phyloP scores from a whole-genome alignment of 2,329 filamentous ascomycete genomes.

The Alternaria conjuncta region DNA sequence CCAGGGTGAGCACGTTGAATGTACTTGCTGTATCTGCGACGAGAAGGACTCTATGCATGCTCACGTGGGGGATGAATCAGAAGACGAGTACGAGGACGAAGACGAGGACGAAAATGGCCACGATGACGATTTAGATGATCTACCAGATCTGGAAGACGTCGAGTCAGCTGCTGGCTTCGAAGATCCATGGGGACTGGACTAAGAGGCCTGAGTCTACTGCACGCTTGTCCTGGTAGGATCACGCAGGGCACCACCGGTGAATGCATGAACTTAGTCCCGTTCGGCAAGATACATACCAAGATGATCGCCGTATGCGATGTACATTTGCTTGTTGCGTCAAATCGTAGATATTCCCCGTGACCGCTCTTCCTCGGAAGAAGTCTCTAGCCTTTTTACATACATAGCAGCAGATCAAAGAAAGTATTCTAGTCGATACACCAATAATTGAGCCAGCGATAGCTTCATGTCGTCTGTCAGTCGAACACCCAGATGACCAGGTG shows the following conservation, averaged over 20 bases:
- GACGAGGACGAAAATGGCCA: neutral
- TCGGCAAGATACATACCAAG: neutral
- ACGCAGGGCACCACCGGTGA: neutral
- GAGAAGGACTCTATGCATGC: neutral
- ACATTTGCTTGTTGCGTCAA: neutral
- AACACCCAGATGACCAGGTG: neutral
- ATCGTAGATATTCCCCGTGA: neutral
- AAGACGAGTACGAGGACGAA: neutral
- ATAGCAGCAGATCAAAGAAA: neutral
- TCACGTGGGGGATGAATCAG: neutral
- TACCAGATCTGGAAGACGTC: neutral
- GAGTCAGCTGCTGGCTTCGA: neutral
- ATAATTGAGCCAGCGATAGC: neutral
- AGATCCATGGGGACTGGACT: constrained; percentile 1
- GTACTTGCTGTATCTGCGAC: constrained; percentile 7
- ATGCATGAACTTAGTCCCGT: neutral
- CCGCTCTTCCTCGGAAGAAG: neutral
- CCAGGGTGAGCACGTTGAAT: neutral
- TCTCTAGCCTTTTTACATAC: neutral
- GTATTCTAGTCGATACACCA: neutral
- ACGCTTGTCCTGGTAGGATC: neutral
- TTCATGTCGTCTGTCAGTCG: neutral
- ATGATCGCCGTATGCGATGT: neutral
- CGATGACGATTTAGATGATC: neutral
- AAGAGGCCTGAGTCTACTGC: neutral